Conservation (phyloP, 2,329 filamentous ascomycete species). For the Fusarium sp. region DNA sequence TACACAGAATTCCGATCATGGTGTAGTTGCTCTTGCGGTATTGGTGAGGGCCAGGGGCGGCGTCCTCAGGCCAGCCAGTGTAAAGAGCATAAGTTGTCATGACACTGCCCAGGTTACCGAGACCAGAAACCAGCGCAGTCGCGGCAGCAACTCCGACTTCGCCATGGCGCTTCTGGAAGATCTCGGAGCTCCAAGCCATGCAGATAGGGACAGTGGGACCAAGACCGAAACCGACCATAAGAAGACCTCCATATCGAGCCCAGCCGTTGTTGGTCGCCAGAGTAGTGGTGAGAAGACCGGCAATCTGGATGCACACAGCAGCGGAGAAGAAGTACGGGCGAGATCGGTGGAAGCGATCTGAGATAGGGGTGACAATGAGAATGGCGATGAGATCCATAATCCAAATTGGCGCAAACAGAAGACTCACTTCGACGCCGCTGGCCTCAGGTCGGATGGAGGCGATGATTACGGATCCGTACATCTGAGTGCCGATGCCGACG, state of each 20-base stretch:
- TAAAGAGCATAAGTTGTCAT: constrained; percentile 90
- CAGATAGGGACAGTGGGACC: constrained; percentile 91
- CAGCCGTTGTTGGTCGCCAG: constrained; percentile 76
- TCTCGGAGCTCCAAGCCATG: constrained; percentile 92
- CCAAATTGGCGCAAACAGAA: constrained; percentile 92
- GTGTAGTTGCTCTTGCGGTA: constrained; percentile 85
- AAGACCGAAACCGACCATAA: constrained; percentile 89
- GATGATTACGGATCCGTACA: constrained; percentile 89
- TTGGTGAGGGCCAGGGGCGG: constrained; percentile 70
- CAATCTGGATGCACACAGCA: constrained; percentile 80
- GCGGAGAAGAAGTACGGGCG: constrained; percentile 83
- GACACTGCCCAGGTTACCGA: constrained; percentile 87
- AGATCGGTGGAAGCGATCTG: constrained; percentile 83
- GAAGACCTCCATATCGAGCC: constrained; percentile 86
- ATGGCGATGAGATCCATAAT: constrained; percentile 92
- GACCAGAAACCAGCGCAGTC: constrained; percentile 82
- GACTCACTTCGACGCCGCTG: constrained; percentile 76
- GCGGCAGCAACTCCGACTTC: constrained; percentile 91
- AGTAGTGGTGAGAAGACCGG: constrained; percentile 80
- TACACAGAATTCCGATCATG: constrained; percentile 85
- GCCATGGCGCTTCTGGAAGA: constrained; percentile 88
- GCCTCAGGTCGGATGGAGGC: constrained; percentile 77
- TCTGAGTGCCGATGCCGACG: constrained; percentile 88
- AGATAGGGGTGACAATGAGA: constrained; percentile 82
- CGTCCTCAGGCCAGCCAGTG: constrained; percentile 83